phyloP scores from a whole-genome alignment of 257 asterid genomes.

The Lithospermum erythrorhizon region DNA sequence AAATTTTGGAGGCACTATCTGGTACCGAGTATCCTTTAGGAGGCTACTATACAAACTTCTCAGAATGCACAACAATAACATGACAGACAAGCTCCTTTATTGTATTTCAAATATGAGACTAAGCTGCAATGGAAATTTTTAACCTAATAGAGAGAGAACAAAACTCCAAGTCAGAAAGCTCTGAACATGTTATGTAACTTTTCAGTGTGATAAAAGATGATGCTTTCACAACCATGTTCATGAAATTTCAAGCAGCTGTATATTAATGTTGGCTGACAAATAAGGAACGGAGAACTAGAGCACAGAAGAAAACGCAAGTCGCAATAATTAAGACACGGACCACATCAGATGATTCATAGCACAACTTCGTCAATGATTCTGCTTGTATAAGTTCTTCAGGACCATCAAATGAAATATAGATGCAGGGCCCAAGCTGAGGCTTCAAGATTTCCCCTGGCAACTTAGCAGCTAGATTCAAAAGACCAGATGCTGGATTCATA shows the following conservation, averaged over 20 bases:
- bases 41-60: too few relatives aligned
- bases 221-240: background rate
- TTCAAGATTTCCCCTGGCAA: slow-evolving; percentile 49
- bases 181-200: background rate
- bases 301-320: slow-evolving; percentile 11
- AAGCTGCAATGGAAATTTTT: too few relatives aligned
- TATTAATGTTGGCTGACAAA: background rate
- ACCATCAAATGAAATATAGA: slow-evolving; percentile 69
- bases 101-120: too few relatives aligned
- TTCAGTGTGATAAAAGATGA: background rate
- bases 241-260: background rate
- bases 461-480: slow-evolving; percentile 65
- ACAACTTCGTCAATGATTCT: slow-evolving; percentile 61
- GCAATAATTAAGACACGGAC: slow-evolving; percentile 26
- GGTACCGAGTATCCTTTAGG: background rate
- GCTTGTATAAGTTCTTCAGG: slow-evolving; percentile 57
- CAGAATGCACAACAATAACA: too few relatives aligned
- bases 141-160: background rate
- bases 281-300: background rate
- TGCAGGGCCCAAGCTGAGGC: slow-evolving; percentile 74
- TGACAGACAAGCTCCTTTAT: too few relatives aligned
- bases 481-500: slow-evolving; percentile 66
- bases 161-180: background rate
- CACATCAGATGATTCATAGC: slow-evolving; percentile 75
- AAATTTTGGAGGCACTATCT: background rate